Evolutionary conservation across 23 red algal species (phyloP), one percentile per base, ranked within the genome.

Genomic region (Gracilaria domingensis): DNA sequence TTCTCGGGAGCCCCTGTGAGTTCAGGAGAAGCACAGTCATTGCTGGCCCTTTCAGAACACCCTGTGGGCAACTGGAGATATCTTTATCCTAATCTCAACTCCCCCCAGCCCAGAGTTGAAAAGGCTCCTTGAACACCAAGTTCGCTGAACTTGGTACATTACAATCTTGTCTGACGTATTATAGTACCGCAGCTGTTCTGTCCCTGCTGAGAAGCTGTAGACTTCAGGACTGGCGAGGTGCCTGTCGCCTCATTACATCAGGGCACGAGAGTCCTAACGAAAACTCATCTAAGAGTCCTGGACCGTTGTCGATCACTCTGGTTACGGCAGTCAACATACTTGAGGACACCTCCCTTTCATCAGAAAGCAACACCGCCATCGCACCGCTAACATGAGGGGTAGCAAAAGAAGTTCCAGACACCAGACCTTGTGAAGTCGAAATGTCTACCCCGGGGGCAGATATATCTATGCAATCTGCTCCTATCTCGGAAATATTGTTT

Each of bases 301-400:
- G 17, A 12, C 69, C 69, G 37, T 75, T 75, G 2, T 45, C 69
- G 2, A 75, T 75, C 6, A 44, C 8, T 75, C 69, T 2, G 1
- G 57, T 36, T 20, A 12, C 1, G 8, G 4, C 24, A 2, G 84
- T 88, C 32, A 88, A 45, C 40, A 49, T 7, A 16, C 24, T n/a
- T 6, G 74, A 5, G 12, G 13, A 26, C 12, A 88, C 84, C 0
- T 49, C 53, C 37, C 69, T 51, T 24, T 70, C 48, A 83, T 92
- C 88, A 2, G 77, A 81, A 12, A 92, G 62, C 36, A 92, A 26
- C 7, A 92, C 33, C 8, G 88, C 88, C 35, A 92, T 83, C 44
- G 79, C 79, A 14, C 88, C 88, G 40, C 51, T 12, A 1, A 92
- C 88, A 55, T 92, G 60, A 30, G 88, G 48, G 6, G 88, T 61